Evolutionary conservation across 345 rosid species (phyloP).

Genomic region (Eucalyptus brandiana): DNA sequence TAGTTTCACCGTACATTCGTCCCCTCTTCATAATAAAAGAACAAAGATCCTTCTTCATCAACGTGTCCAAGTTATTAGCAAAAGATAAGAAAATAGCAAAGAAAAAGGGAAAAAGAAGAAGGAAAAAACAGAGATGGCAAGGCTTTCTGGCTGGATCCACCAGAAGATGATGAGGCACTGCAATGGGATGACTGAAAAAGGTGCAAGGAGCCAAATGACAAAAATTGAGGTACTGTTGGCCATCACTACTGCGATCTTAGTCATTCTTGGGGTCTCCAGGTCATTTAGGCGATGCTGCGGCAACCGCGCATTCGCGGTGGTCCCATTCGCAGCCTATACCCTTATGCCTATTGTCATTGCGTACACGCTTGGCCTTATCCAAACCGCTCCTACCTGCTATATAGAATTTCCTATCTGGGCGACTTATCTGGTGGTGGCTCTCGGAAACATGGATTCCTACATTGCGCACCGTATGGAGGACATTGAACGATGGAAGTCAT

Average conservation of each 20-base stretch:
- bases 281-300: neutral
- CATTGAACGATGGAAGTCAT: neutral
- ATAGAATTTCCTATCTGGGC: neutral
- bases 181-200: rapidly evolving
- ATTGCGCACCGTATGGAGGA: neutral
- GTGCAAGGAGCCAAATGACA: neutral
- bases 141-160: neutral
- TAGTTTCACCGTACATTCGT: no score
- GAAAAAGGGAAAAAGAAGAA: no score
- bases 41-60: neutral
- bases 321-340: neutral
- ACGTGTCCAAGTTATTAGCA: neutral
- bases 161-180: rapidly evolving
- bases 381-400: neutral
- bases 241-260: neutral
- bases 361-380: neutral
- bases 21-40: no score
- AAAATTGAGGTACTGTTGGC: neutral
- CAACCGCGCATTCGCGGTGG: neutral
- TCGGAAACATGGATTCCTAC: neutral
- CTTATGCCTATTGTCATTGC: neutral
- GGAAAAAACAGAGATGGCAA: neutral
- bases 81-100: neutral
- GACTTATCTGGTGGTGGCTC: neutral
- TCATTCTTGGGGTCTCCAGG: neutral